These are phyloP conservation scores for Neurospora intermedia DNA, from an alignment of 495 filamentous ascomycete genomes.

Conservation along the genomic window DNA sequence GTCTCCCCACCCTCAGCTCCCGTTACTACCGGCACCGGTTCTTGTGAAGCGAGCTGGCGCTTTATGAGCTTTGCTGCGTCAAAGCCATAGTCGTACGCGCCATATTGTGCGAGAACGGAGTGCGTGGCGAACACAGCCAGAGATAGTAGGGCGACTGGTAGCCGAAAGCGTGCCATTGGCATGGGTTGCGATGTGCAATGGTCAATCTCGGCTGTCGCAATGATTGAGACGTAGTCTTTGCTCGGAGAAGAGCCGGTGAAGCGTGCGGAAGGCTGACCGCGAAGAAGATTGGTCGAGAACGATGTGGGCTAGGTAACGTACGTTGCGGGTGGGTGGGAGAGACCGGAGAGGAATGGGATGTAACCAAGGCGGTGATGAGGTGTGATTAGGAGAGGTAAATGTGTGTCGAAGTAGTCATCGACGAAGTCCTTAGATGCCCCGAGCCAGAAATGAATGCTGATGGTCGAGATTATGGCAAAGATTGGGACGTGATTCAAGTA, in stretches of 20 bases:
- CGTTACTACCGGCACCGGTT: conserved; percentile 9
- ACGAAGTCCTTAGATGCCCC: not conserved
- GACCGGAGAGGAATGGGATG: not conserved
- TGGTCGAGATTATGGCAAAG: not conserved
- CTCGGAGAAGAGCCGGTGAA: not conserved
- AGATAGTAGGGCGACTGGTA: not conserved
- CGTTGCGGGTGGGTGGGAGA: not conserved
- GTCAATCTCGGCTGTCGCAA: not conserved
- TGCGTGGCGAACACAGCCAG: not conserved
- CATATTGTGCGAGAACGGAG: conserved; percentile 9
- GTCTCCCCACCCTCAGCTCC: conserved; percentile 5
- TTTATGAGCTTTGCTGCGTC: conserved; percentile 16
- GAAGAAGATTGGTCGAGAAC: not conserved
- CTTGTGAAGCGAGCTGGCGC: conserved; percentile 10
- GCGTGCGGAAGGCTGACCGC: not conserved
- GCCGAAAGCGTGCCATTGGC: conserved; percentile 5
- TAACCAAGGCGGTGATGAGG: not conserved
- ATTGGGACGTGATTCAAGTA: not conserved
- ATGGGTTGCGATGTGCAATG: not conserved
- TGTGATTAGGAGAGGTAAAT: not conserved
- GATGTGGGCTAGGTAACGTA: not conserved
- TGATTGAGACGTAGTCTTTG: not conserved
- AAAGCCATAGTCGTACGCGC: conserved; percentile 33
- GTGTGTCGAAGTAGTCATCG: not conserved
- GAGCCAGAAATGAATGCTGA: not conserved